These are phyloP conservation scores for Pseudogymnoascus sp. DNA, from an alignment of 2,329 filamentous ascomycete genomes.

Conservation along the genomic window DNA sequence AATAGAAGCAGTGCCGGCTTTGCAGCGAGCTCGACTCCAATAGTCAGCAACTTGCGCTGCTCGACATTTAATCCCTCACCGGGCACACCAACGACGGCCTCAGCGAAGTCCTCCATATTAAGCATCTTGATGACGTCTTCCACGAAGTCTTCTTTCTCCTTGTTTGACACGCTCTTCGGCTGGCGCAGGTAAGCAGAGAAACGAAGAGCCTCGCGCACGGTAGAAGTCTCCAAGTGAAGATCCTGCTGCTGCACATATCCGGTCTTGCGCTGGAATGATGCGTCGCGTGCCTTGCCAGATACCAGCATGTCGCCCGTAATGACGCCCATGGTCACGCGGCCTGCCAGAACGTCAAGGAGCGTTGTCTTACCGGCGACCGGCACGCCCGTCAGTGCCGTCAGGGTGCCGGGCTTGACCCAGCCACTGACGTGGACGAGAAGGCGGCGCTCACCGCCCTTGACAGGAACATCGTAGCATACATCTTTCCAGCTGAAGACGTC, in stretches of 20 bases:
- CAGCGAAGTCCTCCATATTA: constrained; percentile 85
- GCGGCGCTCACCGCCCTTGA: constrained; percentile 56
- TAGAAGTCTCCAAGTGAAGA: constrained; percentile 76
- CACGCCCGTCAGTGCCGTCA: constrained; percentile 64
- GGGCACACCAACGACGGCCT: constrained; percentile 85
- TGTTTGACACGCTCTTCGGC: constrained; percentile 61
- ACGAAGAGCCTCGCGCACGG: constrained; percentile 79
- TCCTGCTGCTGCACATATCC: constrained; percentile 94
- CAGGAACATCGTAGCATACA: constrained; percentile 68
- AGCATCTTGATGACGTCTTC: constrained; percentile 87
- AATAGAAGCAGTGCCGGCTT: constrained; percentile 87
- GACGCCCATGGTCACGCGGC: constrained; percentile 79
- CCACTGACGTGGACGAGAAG: constrained; percentile 65
- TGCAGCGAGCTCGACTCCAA: constrained; percentile 91
- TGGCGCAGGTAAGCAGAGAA: constrained; percentile 87
- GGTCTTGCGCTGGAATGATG: constrained; percentile 83
- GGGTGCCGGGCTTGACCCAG: constrained; percentile 67
- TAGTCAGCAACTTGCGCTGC: constrained; percentile 72
- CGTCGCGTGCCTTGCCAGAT: constrained; percentile 40
- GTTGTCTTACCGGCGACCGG: constrained; percentile 84
- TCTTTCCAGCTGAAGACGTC: constrained; percentile 30
- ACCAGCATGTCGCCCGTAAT: constrained; percentile 71
- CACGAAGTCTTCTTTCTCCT: constrained; percentile 82
- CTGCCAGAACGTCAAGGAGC: constrained; percentile 71
- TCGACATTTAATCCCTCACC: constrained; percentile 77